A percentile compares a stretch with the other conserved stretches of the same genome.
Evolutionary conservation across 768 basidiomycete species (phyloP).

Genomic region (Tulasnella sp.): DNA sequence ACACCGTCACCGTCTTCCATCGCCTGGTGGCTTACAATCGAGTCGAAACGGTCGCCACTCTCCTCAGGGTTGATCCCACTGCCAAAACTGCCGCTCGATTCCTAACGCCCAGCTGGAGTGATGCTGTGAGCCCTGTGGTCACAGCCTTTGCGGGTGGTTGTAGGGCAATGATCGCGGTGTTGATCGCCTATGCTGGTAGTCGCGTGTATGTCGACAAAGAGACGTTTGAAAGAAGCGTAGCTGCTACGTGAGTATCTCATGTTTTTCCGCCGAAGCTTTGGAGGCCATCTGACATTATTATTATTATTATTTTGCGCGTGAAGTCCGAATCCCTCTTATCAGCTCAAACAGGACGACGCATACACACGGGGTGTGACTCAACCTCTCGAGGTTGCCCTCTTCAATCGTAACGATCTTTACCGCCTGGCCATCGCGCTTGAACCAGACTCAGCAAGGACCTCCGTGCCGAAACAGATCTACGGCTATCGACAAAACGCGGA

Average conservation of each 20-base stretch:
- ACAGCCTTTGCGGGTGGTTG: constrained; percentile 23
- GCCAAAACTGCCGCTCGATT: constrained; percentile 26
- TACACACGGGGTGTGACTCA: not conserved
- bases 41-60: constrained; percentile 22
- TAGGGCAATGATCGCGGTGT: constrained; percentile 24
- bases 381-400: constrained; percentile 26
- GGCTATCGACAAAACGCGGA: not conserved
- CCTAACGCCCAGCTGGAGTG: constrained; percentile 17
- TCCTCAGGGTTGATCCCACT: constrained; percentile 25
- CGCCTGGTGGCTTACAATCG: constrained; percentile 22
- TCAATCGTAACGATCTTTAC: constrained; percentile 22
- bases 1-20: constrained; percentile 27
- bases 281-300: too few relatives aligned
- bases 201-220: constrained; percentile 21
- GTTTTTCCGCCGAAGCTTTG: not conserved
- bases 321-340: too few relatives aligned
- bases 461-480: not conserved
- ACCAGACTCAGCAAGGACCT: constrained; percentile 18
- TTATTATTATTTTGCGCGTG: too few relatives aligned
- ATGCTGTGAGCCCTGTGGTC: constrained; percentile 23
- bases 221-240: constrained; percentile 22
- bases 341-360: not conserved
- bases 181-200: constrained; percentile 27
- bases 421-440: constrained; percentile 25
- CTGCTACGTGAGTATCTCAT: constrained; percentile 19